Conservation (phyloP, 805 yeast species). For the Saccharomycopsis sp. region DNA sequence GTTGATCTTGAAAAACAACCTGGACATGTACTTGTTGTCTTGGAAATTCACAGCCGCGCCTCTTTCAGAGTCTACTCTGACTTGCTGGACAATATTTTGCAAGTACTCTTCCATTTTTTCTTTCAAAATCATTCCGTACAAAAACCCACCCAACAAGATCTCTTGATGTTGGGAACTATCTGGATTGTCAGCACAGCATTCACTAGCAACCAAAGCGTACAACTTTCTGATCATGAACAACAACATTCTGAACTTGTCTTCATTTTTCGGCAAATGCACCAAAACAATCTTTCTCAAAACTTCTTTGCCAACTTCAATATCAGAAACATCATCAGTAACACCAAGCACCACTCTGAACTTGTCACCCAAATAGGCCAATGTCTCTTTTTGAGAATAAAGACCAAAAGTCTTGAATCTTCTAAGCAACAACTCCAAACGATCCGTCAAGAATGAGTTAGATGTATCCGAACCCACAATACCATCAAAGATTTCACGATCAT, state of each 20-base stretch:
- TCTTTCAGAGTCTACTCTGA: conserved; percentile 72
- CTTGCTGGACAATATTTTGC: conserved; percentile 59
- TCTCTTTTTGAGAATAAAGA: conserved; percentile 72
- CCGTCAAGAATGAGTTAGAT: conserved; percentile 87
- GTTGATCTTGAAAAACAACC: conserved; percentile 70
- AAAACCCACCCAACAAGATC: conserved; percentile 87
- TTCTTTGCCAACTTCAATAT: conserved; percentile 83
- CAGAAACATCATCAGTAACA: conserved; percentile 80
- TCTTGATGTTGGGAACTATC: conserved; percentile 99
- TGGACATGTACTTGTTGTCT: conserved; percentile 73
- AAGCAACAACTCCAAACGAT: conserved; percentile 89
- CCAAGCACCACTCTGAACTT: conserved; percentile 91
- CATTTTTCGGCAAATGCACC: conserved; percentile 68
- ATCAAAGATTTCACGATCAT: conserved; percentile 91
- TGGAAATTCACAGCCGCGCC: conserved; percentile 74
- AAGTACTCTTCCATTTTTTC: conserved; percentile 94
- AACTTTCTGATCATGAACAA: conserved; percentile 93
- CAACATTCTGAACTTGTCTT: conserved; percentile 79
- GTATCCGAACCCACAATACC: conserved; percentile 89
- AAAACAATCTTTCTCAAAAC: conserved; percentile 76
- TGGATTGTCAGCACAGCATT: conserved; percentile 94
- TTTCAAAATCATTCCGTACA: conserved; percentile 92
- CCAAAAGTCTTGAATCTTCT: conserved; percentile 80
- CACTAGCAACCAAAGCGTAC: conserved; percentile 92
- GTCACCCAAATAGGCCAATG: conserved; percentile 91